Conservation (phyloP, 1,284 basidiomycete genomes). For the Tilletia walkeri region DNA sequence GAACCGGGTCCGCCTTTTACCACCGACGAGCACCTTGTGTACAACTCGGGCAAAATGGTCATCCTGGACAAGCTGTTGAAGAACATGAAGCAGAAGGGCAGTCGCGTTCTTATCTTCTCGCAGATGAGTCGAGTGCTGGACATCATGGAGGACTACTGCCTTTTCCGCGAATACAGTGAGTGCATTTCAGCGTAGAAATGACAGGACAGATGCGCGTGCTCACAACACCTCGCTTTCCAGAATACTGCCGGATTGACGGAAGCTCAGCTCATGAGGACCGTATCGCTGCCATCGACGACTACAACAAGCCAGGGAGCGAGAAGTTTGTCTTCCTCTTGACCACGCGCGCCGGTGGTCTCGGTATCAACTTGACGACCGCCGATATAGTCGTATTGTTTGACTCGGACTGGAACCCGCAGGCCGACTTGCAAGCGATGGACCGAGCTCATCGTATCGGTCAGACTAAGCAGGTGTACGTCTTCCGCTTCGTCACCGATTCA, state of each 20-base stretch:
- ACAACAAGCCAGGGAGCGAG: slow-evolving; percentile 90
- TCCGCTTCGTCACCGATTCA: slow-evolving; percentile 91
- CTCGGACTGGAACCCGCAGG: slow-evolving; percentile 98
- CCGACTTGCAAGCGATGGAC: slow-evolving; percentile 98
- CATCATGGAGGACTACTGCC: slow-evolving; percentile 95
- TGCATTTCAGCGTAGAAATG: slow-evolving; percentile 27
- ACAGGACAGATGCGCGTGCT: background rate
- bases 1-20: slow-evolving; percentile 97
- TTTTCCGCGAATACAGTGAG: slow-evolving; percentile 85
- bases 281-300: slow-evolving; percentile 92
- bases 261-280: slow-evolving; percentile 94
- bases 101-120: slow-evolving; percentile 92
- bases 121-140: slow-evolving; percentile 96
- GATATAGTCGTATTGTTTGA: slow-evolving; percentile 98
- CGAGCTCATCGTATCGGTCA: slow-evolving; percentile 97
- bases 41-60: slow-evolving; percentile 96
- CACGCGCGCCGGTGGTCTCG: slow-evolving; percentile 95
- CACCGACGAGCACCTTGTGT: slow-evolving; percentile 92
- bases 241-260: slow-evolving; percentile 96
- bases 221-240: slow-evolving; percentile 58
- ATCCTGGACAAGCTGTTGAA: slow-evolving; percentile 88
- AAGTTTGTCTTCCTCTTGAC: slow-evolving; percentile 97
- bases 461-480: slow-evolving; percentile 98
- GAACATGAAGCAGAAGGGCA: slow-evolving; percentile 86
- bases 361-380: slow-evolving; percentile 93